Conservation (phyloP, 108 stramenopile genomes). For the Thalassiosira profunda region DNA sequence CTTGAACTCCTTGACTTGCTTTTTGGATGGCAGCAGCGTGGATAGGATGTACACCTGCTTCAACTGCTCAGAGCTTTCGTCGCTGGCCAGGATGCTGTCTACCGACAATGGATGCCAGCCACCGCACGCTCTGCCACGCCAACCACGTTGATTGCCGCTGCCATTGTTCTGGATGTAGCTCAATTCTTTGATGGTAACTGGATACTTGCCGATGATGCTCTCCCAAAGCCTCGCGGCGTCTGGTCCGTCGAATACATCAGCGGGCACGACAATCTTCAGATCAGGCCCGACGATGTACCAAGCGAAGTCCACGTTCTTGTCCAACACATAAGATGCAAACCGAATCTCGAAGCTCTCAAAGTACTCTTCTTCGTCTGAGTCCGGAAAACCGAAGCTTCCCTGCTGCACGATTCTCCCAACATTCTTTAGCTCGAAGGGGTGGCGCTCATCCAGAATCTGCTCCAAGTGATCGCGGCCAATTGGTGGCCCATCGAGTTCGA, state of each 20-base stretch:
- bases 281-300: conserved; percentile 16
- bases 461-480: conserved; percentile 47
- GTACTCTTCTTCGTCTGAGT: conserved; percentile 13
- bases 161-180: conserved; percentile 5
- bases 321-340: conserved; percentile 62
- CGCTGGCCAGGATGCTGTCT: no score
- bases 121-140: conserved; percentile 46
- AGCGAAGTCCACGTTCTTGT: conserved; percentile 50
- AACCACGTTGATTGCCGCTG: conserved; percentile 31
- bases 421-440: conserved; percentile 54
- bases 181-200: conserved; percentile 5
- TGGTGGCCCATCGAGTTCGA: conserved; percentile 35
- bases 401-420: conserved; percentile 37
- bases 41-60: conserved; percentile 11
- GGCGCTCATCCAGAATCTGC: conserved; percentile 62
- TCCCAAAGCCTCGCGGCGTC: conserved; percentile 9
- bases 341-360: conserved; percentile 45
- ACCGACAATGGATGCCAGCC: conserved; percentile 19
- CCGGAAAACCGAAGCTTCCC: conserved; percentile 41
- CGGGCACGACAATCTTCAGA: conserved; percentile 24
- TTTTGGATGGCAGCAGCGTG: conserved; percentile 1
- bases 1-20: conserved; percentile 17
- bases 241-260: conserved; percentile 13
- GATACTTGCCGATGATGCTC: conserved; percentile 7
- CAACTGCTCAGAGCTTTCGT: no score